These are phyloP conservation scores for Colletotrichum sp. DNA, from an alignment of 2,329 filamentous ascomycete genomes.

Conservation along the genomic window DNA sequence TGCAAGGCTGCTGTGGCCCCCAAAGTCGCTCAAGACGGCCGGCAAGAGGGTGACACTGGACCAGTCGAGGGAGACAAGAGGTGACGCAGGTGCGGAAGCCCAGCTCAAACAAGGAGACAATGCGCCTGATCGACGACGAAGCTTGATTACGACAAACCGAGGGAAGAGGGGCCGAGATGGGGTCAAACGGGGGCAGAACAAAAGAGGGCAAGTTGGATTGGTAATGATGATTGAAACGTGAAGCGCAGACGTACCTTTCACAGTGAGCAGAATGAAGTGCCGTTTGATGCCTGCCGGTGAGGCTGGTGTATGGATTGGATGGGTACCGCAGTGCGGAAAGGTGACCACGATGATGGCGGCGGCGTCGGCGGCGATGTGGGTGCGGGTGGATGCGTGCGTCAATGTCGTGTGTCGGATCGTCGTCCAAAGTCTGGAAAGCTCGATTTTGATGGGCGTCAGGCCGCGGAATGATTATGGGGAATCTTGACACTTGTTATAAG, in stretches of 20 bases:
- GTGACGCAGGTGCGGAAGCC: background rate
- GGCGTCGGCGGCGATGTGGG: background rate
- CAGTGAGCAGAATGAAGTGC: background rate
- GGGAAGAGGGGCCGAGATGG: slow-evolving; percentile 6
- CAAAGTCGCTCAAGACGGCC: background rate
- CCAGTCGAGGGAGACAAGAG: background rate
- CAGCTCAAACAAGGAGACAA: slow-evolving; percentile 1
- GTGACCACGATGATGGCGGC: background rate
- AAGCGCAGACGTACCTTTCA: background rate
- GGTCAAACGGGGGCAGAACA: background rate
- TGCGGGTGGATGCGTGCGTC: background rate
- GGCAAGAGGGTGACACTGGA: slow-evolving; percentile 2
- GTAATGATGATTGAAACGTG: slow-evolving; percentile 2
- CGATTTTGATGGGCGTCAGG: background rate
- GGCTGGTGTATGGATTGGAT: background rate
- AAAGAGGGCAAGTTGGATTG: background rate
- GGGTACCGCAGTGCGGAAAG: background rate
- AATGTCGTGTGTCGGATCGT: slow-evolving; percentile 10
- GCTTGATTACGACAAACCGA: slow-evolving; percentile 3
- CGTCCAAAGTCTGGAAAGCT: slow-evolving; percentile 7
- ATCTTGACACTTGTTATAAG: slow-evolving; percentile 8
- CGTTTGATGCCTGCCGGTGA: background rate
- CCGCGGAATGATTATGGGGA: background rate
- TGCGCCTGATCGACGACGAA: slow-evolving; percentile 8
- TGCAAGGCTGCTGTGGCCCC: background rate